phyloP scores from a whole-genome alignment of 257 asterid genomes.

The Mitragyna speciosa region DNA sequence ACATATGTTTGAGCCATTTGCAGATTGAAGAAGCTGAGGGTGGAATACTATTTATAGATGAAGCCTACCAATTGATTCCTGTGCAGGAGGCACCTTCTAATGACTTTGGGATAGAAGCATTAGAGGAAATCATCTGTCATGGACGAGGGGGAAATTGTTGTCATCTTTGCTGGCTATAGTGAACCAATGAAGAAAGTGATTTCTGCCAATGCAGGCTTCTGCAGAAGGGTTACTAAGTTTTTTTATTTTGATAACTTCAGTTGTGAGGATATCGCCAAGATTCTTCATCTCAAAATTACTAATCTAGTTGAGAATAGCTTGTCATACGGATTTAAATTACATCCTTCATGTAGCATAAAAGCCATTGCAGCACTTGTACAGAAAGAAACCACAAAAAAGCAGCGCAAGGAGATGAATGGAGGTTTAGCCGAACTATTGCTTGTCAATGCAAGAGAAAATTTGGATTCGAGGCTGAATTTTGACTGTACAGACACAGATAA shows the following conservation, averaged over 20 bases:
- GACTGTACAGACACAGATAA: constrained; percentile 66
- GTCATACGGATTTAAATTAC: constrained; percentile 76
- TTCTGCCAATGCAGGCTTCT: constrained; percentile 79
- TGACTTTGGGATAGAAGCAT: constrained; percentile 86
- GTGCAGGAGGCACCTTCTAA: constrained; percentile 71
- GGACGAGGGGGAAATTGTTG: constrained; percentile 88
- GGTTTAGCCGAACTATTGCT: constrained; percentile 78
- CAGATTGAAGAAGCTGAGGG: constrained; percentile 92
- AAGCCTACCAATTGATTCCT: constrained; percentile 88
- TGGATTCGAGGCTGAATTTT: constrained; percentile 73
- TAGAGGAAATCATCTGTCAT: constrained; percentile 90
- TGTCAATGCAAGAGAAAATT: constrained; percentile 70
- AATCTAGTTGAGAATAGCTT: constrained; percentile 46
- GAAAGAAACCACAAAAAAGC: constrained; percentile 57
- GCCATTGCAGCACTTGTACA: constrained; percentile 61
- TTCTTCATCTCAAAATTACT: constrained; percentile 70
- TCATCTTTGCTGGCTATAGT: constrained; percentile 89
- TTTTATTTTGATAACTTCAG: constrained; percentile 78
- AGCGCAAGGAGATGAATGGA: constrained; percentile 90
- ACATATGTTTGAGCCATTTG: constrained; percentile 13
- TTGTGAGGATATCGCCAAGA: constrained; percentile 62
- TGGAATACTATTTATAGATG: constrained; percentile 90
- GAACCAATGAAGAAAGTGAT: constrained; percentile 93
- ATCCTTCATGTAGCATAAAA: constrained; percentile 56
- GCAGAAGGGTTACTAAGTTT: constrained; percentile 89